Evolutionary conservation across 78 protist species (phyloP).

Genomic region (Dictyostelium firmibasis): DNA sequence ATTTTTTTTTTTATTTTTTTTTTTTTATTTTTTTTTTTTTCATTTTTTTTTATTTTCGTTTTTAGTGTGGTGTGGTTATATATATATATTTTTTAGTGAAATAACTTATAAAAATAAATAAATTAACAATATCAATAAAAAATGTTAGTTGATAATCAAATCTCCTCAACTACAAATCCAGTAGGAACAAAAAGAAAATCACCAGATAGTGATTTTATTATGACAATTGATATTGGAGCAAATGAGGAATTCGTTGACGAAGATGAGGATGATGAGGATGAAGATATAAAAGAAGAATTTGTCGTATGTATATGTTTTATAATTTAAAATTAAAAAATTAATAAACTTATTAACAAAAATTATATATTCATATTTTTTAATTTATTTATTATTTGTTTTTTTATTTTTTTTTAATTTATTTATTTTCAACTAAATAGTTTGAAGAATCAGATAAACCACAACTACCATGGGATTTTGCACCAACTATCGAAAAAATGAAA

Average conservation of each 20-base stretch:
- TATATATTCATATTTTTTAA: not conserved
- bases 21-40: not conserved
- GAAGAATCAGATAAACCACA: constrained; percentile 33
- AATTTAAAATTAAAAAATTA: not conserved
- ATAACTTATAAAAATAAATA: not conserved
- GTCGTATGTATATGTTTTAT: constrained; percentile 7
- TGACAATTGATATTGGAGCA: constrained; percentile 35
- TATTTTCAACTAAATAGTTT: constrained; percentile 9
- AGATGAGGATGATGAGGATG: constrained; percentile 31
- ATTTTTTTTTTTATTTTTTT: not conserved
- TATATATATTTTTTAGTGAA: not conserved
- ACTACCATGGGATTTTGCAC: constrained; percentile 75
- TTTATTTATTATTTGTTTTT: not conserved
- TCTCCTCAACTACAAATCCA: not conserved
- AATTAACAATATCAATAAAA: not conserved
- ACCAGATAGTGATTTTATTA: constrained; percentile 27
- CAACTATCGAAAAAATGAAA: constrained; percentile 73
- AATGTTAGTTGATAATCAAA: constrained; percentile 1
- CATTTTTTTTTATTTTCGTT: not conserved
- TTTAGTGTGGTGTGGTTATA: not conserved
- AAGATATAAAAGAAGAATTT: constrained; percentile 35
- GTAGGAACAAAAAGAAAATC: constrained; percentile 9
- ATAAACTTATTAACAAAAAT: not conserved
- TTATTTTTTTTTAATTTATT: not conserved
- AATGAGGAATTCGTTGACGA: constrained; percentile 14